Conservation (phyloP, 2,329 filamentous ascomycete genomes). For the Colletotrichum sojae region DNA sequence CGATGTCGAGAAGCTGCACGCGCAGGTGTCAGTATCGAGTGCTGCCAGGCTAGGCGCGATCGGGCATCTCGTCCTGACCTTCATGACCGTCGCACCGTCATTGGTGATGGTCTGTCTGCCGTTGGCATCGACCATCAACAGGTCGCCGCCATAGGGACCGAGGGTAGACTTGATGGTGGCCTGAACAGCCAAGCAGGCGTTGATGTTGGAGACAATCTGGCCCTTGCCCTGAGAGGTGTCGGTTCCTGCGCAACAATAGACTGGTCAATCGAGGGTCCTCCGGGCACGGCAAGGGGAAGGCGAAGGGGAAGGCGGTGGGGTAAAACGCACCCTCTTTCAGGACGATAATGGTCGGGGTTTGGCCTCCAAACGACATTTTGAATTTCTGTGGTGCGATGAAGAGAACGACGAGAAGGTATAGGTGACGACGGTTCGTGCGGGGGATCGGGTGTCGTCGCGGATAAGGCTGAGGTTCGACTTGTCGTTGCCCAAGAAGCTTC, state of each 20-base stretch:
- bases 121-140: conserved; percentile 96
- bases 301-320: conserved; percentile 53
- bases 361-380: conserved; percentile 95
- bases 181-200: conserved; percentile 96
- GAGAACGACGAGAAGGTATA: neutral
- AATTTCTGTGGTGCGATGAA: conserved; percentile 21
- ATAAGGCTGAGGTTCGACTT: conserved; percentile 30
- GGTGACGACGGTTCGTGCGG: conserved; percentile 3
- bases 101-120: conserved; percentile 98
- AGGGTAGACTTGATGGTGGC: conserved; percentile 95
- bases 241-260: conserved; percentile 75
- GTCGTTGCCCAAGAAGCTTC: conserved; percentile 53
- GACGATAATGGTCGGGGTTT: conserved; percentile 98
- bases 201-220: conserved; percentile 98
- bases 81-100: conserved; percentile 99
- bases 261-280: conserved; percentile 40
- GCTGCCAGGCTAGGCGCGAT: neutral
- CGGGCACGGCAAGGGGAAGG: conserved; percentile 36
- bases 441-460: conserved; percentile 32
- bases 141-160: conserved; percentile 95
- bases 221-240: conserved; percentile 97
- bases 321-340: conserved; percentile 87
- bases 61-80: conserved; percentile 68
- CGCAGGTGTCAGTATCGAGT: neutral
- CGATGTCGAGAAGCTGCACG: conserved; percentile 90